Conservation (phyloP, 2,329 filamentous ascomycete genomes). For the Pseudogymnoascus sp. region DNA sequence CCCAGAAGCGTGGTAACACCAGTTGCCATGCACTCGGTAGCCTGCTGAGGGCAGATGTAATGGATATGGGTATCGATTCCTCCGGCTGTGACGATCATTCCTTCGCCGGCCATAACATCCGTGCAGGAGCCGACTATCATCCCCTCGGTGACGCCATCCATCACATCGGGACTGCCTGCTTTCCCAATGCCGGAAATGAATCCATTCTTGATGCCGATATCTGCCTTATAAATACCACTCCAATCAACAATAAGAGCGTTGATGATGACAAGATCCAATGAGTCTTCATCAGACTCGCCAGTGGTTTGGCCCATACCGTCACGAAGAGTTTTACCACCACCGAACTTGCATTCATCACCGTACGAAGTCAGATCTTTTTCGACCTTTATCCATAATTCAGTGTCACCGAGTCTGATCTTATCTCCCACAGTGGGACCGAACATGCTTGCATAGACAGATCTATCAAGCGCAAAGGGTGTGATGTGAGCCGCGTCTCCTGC, state of each 20-base stretch:
- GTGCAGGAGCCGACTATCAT: conserved; percentile 84
- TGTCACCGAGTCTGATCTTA: conserved; percentile 70
- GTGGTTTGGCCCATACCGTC: conserved; percentile 95
- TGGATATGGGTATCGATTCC: conserved; percentile 89
- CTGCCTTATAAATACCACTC: conserved; percentile 90
- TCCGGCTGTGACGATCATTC: conserved; percentile 84
- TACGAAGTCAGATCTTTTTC: conserved; percentile 79
- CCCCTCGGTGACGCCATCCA: conserved; percentile 73
- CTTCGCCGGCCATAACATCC: conserved; percentile 85
- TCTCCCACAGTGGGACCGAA: conserved; percentile 91
- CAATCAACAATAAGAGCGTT: conserved; percentile 90
- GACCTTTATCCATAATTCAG: conserved; percentile 83
- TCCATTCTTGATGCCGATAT: conserved; percentile 87
- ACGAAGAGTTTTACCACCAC: conserved; percentile 84
- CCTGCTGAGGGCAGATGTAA: conserved; percentile 91
- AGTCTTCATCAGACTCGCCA: conserved; percentile 63
- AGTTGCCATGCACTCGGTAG: conserved; percentile 71
- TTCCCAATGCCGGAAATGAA: conserved; percentile 86
- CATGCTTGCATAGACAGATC: conserved; percentile 75
- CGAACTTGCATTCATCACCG: conserved; percentile 92
- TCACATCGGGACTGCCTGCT: conserved; percentile 93
- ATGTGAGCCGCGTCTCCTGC: conserved; percentile 44
- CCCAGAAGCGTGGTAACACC: conserved; percentile 88
- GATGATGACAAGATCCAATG: conserved; percentile 76
- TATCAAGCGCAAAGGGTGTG: conserved; percentile 62